These are phyloP conservation scores for Oryza nivara DNA, from an alignment of 176 grass and related monocot genomes.

Conservation along the genomic window DNA sequence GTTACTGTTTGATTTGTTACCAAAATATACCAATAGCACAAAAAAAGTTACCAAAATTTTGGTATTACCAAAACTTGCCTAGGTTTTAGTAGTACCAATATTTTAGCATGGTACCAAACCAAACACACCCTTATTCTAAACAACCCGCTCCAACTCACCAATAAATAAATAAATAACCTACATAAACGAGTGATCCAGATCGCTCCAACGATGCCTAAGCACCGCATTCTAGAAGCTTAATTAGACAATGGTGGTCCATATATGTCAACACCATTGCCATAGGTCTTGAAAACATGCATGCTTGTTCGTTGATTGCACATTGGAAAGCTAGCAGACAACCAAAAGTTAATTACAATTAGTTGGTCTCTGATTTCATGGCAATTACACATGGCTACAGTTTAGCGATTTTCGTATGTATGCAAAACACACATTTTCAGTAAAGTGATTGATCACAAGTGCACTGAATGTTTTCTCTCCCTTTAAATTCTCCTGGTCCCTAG, in stretches of 20 bases:
- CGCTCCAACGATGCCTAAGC: neutral
- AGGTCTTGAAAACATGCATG: neutral
- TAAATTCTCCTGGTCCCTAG: neutral
- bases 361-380: slow-evolving; percentile 13
- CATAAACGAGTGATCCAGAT: neutral
- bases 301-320: neutral
- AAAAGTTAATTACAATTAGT: neutral
- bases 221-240: neutral
- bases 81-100: too few species aligned
- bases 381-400: slow-evolving; percentile 10
- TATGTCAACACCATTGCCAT: neutral
- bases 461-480: neutral
- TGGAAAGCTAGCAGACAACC: slow-evolving; percentile 3
- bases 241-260: neutral
- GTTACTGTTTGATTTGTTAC: too few species aligned
- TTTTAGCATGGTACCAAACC: too few species aligned
- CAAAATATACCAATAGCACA: too few species aligned
- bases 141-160: too few species aligned
- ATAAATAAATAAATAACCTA: too few species aligned
- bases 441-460: neutral
- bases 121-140: too few species aligned
- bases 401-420: neutral
- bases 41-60: too few species aligned
- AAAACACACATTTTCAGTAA: neutral
- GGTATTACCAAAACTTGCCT: too few species aligned